These are phyloP conservation scores for Cladobotryum mycophilum DNA, from an alignment of 2,329 filamentous ascomycete species.

Conservation along the genomic window DNA sequence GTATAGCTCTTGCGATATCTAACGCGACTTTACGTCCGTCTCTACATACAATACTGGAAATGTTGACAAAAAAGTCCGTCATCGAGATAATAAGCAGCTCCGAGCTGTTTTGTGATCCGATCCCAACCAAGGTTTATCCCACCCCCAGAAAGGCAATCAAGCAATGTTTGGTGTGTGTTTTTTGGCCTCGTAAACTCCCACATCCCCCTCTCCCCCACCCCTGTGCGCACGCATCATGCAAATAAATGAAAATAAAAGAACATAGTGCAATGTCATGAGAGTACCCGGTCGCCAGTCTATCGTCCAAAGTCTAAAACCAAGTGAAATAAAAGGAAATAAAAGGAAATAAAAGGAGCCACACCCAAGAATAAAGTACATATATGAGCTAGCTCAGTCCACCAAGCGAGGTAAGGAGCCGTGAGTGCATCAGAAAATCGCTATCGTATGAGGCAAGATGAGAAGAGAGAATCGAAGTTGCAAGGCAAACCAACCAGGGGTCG, in stretches of 20 bases:
- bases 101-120: conserved; percentile 5
- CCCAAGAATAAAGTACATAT: background rate
- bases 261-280: conserved; percentile 4
- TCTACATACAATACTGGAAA: conserved; percentile 9
- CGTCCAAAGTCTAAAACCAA: conserved; percentile 7
- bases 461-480: too few species aligned
- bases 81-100: conserved; percentile 7
- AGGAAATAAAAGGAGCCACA: background rate
- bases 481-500: too few species aligned
- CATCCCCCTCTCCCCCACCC: conserved; percentile 5
- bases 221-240: conserved; percentile 5
- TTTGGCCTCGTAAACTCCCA: conserved; percentile 6
- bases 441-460: too few species aligned
- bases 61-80: conserved; percentile 2
- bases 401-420: background rate
- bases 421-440: background rate
- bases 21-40: conserved; percentile 1
- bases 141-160: conserved; percentile 6
- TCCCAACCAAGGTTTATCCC: conserved; percentile 4
- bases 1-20: background rate
- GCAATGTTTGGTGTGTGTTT: conserved; percentile 2
- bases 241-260: conserved; percentile 5
- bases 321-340: background rate
- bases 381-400: background rate
- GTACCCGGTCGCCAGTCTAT: conserved; percentile 12